A percentile compares a stretch with the other conserved stretches of the same genome.
phyloP scores from a whole-genome alignment of 441 rosid genomes.

The Lagerstroemia fauriei region DNA sequence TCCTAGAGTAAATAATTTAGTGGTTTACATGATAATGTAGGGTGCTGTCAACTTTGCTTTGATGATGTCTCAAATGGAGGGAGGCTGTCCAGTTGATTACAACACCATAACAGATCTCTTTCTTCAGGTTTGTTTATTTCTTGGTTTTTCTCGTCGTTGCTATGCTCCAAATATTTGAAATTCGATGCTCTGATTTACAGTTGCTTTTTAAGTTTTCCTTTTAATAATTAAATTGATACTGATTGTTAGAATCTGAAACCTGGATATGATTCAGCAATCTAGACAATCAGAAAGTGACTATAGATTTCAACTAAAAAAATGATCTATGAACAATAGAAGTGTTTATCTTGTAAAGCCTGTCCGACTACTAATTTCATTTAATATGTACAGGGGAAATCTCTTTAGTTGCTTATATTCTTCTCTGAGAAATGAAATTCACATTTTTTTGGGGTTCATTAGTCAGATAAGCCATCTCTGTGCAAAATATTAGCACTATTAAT shows the following conservation, averaged over 20 bases:
- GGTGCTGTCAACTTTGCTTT: slow-evolving; percentile 98
- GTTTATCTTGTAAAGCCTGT: background rate
- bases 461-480: background rate
- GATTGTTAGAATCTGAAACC: background rate
- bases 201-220: background rate
- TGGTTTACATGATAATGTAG: slow-evolving; percentile 40
- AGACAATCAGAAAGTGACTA: background rate
- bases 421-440: background rate
- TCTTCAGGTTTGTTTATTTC: slow-evolving; percentile 67
- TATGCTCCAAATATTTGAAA: background rate
- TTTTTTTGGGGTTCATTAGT: too few relatives aligned
- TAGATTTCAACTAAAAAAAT: background rate
- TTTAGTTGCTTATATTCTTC: background rate
- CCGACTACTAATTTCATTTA: background rate
- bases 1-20: background rate
- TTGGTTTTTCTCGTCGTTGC: background rate
- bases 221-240: background rate
- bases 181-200: background rate
- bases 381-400: background rate
- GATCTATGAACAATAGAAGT: background rate
- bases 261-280: background rate
- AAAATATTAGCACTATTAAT: background rate
- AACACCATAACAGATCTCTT: slow-evolving; percentile 97
- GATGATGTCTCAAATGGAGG: slow-evolving; percentile 99
- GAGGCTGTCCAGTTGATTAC: slow-evolving; percentile 96